These are phyloP conservation scores for Saitozyma podzolica DNA, from an alignment of 768 basidiomycete species.

Conservation along the genomic window DNA sequence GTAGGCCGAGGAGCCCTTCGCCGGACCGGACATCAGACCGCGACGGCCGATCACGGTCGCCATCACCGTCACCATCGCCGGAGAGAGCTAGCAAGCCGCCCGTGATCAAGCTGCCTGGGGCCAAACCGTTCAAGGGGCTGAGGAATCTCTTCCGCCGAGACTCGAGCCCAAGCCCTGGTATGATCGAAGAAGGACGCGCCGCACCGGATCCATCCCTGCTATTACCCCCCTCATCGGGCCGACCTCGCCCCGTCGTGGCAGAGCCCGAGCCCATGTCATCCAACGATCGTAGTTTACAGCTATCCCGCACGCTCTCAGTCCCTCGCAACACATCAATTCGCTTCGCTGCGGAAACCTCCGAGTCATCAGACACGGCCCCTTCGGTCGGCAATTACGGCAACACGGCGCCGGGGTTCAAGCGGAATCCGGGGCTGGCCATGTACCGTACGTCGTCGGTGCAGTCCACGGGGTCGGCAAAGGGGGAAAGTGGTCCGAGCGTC, in stretches of 20 bases:
- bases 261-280: not conserved
- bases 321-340: constrained; percentile 31
- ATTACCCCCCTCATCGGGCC: constrained; percentile 1
- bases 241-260: constrained; percentile 6
- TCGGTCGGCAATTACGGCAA: constrained; percentile 35
- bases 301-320: constrained; percentile 22
- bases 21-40: too few relatives aligned
- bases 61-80: too few relatives aligned
- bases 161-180: too few relatives aligned
- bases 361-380: constrained; percentile 45
- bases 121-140: too few relatives aligned
- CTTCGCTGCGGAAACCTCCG: constrained; percentile 38
- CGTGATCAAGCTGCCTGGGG: too few relatives aligned
- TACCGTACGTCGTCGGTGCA: constrained; percentile 27
- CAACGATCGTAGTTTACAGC: constrained; percentile 7
- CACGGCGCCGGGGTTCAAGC: constrained; percentile 33
- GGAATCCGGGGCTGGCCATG: constrained; percentile 38
- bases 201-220: constrained; percentile 7
- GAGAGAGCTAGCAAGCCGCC: too few relatives aligned
- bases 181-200: constrained; percentile 11
- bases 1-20: too few relatives aligned
- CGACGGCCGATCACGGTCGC: too few relatives aligned
- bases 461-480: not conserved
- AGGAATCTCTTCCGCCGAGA: too few relatives aligned
- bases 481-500: constrained; percentile 15